These are phyloP conservation scores for Pedinophyceae sp. DNA, from an alignment of 139 green algal genomes.

Conservation along the genomic window DNA sequence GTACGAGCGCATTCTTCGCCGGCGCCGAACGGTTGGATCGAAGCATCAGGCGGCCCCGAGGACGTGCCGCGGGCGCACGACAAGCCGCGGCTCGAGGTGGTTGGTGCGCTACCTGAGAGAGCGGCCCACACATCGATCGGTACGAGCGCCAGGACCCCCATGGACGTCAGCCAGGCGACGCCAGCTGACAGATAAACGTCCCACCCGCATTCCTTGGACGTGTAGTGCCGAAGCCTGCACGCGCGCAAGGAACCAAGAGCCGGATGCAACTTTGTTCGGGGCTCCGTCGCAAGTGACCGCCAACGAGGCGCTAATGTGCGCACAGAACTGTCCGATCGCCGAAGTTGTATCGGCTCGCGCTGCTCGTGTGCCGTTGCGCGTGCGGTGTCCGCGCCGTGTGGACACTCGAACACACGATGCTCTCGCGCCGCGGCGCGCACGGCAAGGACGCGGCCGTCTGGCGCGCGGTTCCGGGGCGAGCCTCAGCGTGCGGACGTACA, in stretches of 20 bases:
- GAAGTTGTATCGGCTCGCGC: too few relatives aligned
- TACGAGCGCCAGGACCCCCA: conserved; percentile 66
- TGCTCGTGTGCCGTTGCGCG: too few relatives aligned
- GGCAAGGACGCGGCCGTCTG: background rate
- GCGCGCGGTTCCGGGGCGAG: conserved; percentile 25
- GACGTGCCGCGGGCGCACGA: too few relatives aligned
- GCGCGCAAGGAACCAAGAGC: background rate
- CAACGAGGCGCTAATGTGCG: background rate
- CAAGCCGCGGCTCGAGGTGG: too few relatives aligned
- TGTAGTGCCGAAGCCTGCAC: conserved; percentile 36
- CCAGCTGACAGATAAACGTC: conserved; percentile 30
- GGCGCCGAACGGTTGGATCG: too few relatives aligned
- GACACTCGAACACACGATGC: background rate
- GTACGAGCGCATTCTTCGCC: too few relatives aligned
- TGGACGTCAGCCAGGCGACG: conserved; percentile 64
- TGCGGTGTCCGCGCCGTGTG: background rate
- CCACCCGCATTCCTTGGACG: conserved; percentile 27
- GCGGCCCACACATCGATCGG: conserved; percentile 64
- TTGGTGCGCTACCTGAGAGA: too few relatives aligned
- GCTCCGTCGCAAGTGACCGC: background rate
- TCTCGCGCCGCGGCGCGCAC: background rate
- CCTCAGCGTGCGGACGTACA: conserved; percentile 8
- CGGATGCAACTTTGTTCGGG: background rate
- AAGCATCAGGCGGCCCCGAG: too few relatives aligned
- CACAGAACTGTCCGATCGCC: background rate